Percentiles rank a stretch among this genome's conserved stretches.
These are phyloP conservation scores for Trebouxia gelatinosa DNA, from an alignment of 163 green algal genomes.

Conservation along the genomic window DNA sequence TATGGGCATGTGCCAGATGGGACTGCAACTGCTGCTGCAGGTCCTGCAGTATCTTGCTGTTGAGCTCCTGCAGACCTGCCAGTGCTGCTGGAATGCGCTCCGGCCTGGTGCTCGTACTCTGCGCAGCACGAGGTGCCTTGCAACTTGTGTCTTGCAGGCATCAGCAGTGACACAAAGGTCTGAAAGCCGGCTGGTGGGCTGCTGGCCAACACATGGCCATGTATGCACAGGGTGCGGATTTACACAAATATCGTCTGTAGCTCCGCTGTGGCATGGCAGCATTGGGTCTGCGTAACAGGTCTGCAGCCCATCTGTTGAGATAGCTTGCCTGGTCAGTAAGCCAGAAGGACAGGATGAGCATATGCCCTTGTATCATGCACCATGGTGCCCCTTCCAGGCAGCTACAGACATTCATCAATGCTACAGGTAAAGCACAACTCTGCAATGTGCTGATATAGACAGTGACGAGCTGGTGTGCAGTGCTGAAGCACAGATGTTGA, in stretches of 20 bases:
- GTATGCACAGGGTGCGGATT: not conserved
- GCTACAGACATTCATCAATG: too few species aligned
- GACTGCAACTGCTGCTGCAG: constrained; percentile 46
- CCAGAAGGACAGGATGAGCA: too few species aligned
- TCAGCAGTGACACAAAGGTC: not conserved
- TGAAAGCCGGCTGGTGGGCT: not conserved
- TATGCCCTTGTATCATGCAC: too few species aligned
- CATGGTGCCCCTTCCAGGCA: too few species aligned
- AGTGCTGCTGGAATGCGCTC: constrained; percentile 16
- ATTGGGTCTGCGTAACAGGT: too few species aligned
- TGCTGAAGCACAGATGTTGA: not conserved
- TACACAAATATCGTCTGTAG: not conserved
- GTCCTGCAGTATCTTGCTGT: constrained; percentile 40
- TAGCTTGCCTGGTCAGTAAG: too few species aligned
- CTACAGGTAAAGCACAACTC: too few species aligned
- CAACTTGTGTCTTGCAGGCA: not conserved
- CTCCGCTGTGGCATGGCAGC: not conserved
- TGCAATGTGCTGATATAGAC: too few species aligned
- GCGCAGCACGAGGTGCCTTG: not conserved
- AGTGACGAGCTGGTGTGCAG: not conserved
- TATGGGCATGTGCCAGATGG: constrained; percentile 42
- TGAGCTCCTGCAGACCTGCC: constrained; percentile 11
- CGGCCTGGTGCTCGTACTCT: constrained; percentile 16
- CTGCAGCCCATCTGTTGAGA: too few species aligned
- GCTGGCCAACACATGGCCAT: not conserved